These are phyloP conservation scores for Adiantum capillusveneris DNA, from an alignment of 75 land plant species.

Conservation along the genomic window DNA sequence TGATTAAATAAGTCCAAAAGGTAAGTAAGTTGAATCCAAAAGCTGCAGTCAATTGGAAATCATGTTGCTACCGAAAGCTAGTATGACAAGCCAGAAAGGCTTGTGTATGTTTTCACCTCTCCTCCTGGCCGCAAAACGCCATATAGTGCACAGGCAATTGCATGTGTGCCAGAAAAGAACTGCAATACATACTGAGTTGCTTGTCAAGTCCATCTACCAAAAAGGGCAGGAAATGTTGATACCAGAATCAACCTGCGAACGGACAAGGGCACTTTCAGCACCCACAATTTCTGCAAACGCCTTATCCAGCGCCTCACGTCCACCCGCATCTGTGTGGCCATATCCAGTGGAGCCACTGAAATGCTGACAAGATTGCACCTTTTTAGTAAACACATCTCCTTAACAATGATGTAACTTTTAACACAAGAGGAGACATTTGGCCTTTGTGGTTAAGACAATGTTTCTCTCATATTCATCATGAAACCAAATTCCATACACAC, in stretches of 20 bases:
- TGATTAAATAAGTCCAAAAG: background rate
- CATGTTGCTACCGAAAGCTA: no score
- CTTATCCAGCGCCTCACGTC: conserved; percentile 78
- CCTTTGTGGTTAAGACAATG: no score
- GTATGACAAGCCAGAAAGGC: no score
- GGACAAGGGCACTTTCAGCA: conserved; percentile 83
- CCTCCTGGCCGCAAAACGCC: conserved; percentile 84
- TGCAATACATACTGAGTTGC: conserved; percentile 12
- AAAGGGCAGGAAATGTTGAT: no score
- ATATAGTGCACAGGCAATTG: conserved; percentile 87
- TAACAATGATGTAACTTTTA: no score
- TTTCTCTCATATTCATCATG: no score
- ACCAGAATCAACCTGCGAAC: conserved; percentile 57
- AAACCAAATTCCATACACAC: no score
- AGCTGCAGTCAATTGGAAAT: no score
- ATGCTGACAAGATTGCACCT: conserved; percentile 39
- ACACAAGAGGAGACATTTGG: no score
- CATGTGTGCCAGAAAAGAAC: conserved; percentile 99
- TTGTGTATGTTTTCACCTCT: conserved; percentile 47
- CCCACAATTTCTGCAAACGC: conserved; percentile 87
- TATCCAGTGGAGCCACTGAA: conserved; percentile 91
- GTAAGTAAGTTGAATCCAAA: no score
- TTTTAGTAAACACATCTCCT: background rate
- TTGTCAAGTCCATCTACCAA: no score
- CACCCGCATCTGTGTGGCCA: conserved; percentile 96